Evolutionary conservation across 345 rosid genomes (phyloP), one percentile per base, ranked within the genome.

Genomic region (Rubroshorea leprosula): DNA sequence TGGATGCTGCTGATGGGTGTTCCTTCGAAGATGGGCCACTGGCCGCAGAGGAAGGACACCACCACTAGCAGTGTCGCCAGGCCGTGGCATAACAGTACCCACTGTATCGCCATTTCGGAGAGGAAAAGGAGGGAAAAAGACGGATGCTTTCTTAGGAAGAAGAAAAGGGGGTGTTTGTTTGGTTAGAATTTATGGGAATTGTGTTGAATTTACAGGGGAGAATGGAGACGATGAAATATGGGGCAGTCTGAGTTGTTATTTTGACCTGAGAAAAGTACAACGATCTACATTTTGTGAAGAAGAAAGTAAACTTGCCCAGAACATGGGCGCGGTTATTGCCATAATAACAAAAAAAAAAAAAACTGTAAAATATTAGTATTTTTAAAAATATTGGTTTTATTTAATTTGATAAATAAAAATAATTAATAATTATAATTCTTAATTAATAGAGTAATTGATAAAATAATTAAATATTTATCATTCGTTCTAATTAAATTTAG

Each of bases 21-120:
- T 74, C 82, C 80, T 23, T 75, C 76, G 69, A 89, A 89, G 80
- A 89, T 83, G 12, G 97, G 97, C 99, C 96, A 89, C 60, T 86
- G 95, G n/a, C 99, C 97, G 53, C 97, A 93, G 45, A 93, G 86
- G 73, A 93, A 85, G 1, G 99, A 78, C 64, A 86, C 68, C 51
- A 85, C 76, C 23, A 86, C 83, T 10, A 77, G 27, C 21, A 82
- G 66, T 23, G 94, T 93, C 21, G 68, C 43, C 54, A 86, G 45
- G 63, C 97, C 96, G 43, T 89, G 94, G 63, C 84, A 69, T 18
- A 78, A 56, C 74, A 93, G 80, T 66, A 81, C 22, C 98, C 98
- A 92, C 41, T 74, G 83, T 14, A 68, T 65, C 17, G 61, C 94
- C 97, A 90, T 90, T 23, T 18, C 15, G 4, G 22, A 26, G 55